Evolutionary conservation across 2,329 filamentous ascomycete species (phyloP), one percentile per base, ranked within the genome.

Genomic region (Fusarium xyrophilum): DNA sequence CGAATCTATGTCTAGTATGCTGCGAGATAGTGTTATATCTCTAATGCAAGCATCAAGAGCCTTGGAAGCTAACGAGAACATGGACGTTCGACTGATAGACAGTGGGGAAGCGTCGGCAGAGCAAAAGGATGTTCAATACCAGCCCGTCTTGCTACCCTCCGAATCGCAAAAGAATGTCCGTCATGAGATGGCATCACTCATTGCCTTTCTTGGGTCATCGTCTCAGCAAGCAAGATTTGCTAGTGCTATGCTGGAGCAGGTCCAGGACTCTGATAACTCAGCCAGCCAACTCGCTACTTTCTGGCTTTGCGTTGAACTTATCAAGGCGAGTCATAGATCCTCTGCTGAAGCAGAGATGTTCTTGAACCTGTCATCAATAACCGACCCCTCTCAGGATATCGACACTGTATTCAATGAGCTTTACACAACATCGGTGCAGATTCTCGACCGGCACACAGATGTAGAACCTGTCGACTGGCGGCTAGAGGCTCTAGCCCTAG

Each of bases 231-330:
- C 89, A 11, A 84, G 79, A 15, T 82, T 96, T 48, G 88, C 88
- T 7, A 83, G 83, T 21, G 86, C 88, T 25, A 86, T 97, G 78
- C 80, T 94, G 28, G 85, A 88, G 46, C 85, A 86, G 57, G 79
- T 90, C 7, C 85, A 87, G 54, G 83, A 86, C 32, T 85, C 86
- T 6, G 51, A 54, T 27, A 81, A 84, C 6, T 86, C 87, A 1
- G 82, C 87, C 21, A 82, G 83, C 36, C 86, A 89, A 67, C 78
- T 95, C 28, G 88, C 93, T 15, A 88, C 90, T 5, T 91, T 93
- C 71, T 97, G 94, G 94, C 82, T 97, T 6, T 86, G 91, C 1
- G 87, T 94, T 59, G 88, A 91, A 69, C 84, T 95, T 3, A 78
- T 94, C 12, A 89, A 89, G 73, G 83, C 86, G 6, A 82, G 84